Conservation (phyloP, 106 monocot genomes). For the Vanilla planifolia region DNA sequence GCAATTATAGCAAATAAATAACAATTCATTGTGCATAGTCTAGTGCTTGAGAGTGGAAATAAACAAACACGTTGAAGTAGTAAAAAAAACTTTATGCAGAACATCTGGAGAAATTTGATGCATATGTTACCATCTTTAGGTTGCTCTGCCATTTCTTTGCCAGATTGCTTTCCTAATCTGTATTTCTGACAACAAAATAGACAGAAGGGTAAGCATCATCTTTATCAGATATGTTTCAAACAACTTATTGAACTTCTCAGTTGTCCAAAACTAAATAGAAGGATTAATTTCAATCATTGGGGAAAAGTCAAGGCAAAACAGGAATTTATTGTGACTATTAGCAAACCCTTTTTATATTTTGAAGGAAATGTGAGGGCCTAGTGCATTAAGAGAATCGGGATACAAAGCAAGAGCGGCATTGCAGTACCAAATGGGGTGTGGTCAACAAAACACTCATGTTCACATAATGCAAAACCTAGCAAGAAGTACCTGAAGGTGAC, state of each 20-base stretch:
- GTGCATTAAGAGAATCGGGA: no score
- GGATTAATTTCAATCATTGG: neutral
- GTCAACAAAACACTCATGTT: no score
- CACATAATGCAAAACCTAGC: neutral
- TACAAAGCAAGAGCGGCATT: no score
- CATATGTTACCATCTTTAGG: slow-evolving; percentile 81
- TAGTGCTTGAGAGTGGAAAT: neutral
- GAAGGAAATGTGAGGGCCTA: no score
- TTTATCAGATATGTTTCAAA: neutral
- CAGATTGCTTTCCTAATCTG: slow-evolving; percentile 88
- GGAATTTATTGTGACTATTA: neutral
- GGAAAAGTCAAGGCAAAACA: neutral
- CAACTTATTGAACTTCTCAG: neutral
- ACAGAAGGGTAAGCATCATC: neutral
- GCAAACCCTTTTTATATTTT: neutral
- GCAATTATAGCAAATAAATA: no score
- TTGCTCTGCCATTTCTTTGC: slow-evolving; percentile 87
- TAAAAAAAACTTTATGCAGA: neutral
- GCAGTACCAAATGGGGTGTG: no score
- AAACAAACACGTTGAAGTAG: neutral
- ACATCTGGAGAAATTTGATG: neutral
- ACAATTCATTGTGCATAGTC: neutral
- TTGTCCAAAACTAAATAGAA: neutral
- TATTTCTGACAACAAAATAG: slow-evolving; percentile 47
- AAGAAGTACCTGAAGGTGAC: slow-evolving; percentile 78